phyloP scores from a whole-genome alignment of 371 early-diverging fungal species.

The Entomophthora muscae region DNA sequence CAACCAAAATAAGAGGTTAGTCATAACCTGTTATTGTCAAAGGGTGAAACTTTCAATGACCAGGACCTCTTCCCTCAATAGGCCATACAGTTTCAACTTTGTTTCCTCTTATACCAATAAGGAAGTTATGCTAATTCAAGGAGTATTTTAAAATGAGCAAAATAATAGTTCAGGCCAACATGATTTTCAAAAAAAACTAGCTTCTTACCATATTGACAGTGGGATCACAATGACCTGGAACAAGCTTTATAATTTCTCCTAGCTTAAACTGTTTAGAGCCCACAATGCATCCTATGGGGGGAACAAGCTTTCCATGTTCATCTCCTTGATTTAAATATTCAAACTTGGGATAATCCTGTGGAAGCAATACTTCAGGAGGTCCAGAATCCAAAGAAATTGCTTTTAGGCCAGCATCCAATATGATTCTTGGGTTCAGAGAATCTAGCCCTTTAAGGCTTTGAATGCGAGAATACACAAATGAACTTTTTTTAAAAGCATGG shows the following conservation, averaged over 20 bases:
- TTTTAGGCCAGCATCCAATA: slow-evolving; percentile 5
- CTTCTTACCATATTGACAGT: slow-evolving; percentile 6
- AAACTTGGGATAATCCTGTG: background rate
- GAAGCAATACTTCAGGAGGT: background rate
- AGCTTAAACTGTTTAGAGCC: background rate
- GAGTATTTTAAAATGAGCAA: no score
- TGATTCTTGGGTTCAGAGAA: background rate
- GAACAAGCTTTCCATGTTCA: slow-evolving; percentile 7
- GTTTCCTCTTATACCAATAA: background rate
- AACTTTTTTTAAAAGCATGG: background rate
- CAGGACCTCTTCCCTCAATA: slow-evolving; percentile 3
- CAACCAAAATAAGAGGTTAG: no score
- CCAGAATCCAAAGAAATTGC: slow-evolving; percentile 1
- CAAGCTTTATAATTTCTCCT: background rate
- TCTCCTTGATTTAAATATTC: slow-evolving; percentile 6
- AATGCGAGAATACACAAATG: background rate
- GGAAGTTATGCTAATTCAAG: background rate
- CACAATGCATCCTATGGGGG: background rate
- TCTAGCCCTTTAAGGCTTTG: background rate
- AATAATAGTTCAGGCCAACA: no score
- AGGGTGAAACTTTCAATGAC: no score
- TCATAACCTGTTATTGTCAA: no score
- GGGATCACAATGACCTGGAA: slow-evolving; percentile 8
- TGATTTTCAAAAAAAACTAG: background rate
- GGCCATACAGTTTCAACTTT: slow-evolving; percentile 1